These are phyloP conservation scores for Tolypocladium tropicale DNA, from an alignment of 2,329 filamentous ascomycete species.

Conservation along the genomic window DNA sequence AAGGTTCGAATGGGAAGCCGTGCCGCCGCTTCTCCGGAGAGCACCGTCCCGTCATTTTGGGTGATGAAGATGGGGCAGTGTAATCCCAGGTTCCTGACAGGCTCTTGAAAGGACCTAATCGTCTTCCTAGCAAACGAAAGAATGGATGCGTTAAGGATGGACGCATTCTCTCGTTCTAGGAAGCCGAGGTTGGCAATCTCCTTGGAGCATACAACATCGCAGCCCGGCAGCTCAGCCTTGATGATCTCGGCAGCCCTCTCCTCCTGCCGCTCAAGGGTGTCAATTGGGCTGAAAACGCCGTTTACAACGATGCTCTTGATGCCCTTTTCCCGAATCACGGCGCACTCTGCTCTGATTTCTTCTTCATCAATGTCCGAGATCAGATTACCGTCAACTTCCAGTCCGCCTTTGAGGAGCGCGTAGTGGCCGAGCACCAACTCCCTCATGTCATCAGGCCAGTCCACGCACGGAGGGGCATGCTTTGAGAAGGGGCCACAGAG, in stretches of 20 bases:
- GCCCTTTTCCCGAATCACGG: constrained; percentile 25
- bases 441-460: constrained; percentile 41
- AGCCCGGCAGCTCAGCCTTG: constrained; percentile 24
- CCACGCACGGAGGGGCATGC: constrained; percentile 37
- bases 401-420: constrained; percentile 35
- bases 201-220: constrained; percentile 38
- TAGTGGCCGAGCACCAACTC: constrained; percentile 34
- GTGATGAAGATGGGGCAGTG: constrained; percentile 49
- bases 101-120: constrained; percentile 43
- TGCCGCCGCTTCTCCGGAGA: constrained; percentile 42
- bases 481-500: constrained; percentile 44
- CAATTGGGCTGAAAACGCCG: constrained; percentile 44
- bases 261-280: constrained; percentile 36
- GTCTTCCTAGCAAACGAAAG: constrained; percentile 46
- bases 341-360: constrained; percentile 28
- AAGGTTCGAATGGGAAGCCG: constrained; percentile 51
- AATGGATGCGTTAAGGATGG: constrained; percentile 54
- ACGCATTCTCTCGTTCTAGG: constrained; percentile 54
- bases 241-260: constrained; percentile 35
- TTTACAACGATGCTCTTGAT: constrained; percentile 37
- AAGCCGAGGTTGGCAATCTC: constrained; percentile 44
- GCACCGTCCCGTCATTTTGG: constrained; percentile 53
- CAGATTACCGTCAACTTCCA: constrained; percentile 39
- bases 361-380: constrained; percentile 34
- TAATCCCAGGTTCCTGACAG: constrained; percentile 38